A percentile compares a stretch with the other conserved stretches of the same genome.
Conservation (phyloP, 2,329 filamentous ascomycete species). For the Shiraia sp. region DNA sequence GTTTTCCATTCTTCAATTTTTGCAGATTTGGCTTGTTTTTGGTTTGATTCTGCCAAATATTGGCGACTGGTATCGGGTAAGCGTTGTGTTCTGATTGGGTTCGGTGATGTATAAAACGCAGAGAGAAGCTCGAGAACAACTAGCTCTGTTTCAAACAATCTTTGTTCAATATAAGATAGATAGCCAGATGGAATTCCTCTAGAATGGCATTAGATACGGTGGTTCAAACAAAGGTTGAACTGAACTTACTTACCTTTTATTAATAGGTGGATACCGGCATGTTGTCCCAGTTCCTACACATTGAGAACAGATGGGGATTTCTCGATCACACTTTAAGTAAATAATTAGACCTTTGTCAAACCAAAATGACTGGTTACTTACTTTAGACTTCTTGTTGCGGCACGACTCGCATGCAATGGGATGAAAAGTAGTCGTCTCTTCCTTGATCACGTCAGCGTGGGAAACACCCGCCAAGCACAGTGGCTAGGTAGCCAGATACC, state of each 20-base stretch:
- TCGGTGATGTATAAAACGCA: slow-evolving; percentile 12
- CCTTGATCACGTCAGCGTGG: slow-evolving; percentile 6
- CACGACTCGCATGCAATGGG: slow-evolving; percentile 31
- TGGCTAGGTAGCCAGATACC: no score
- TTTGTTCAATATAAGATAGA: slow-evolving; percentile 24
- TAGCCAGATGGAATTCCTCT: slow-evolving; percentile 31
- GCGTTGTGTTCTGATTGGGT: slow-evolving; percentile 9
- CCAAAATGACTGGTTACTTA: slow-evolving; percentile 2
- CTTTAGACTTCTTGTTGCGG: slow-evolving; percentile 32
- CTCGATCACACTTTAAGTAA: slow-evolving; percentile 18
- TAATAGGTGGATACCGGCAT: slow-evolving; percentile 24
- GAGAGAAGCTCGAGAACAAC: slow-evolving; percentile 22
- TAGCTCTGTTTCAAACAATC: slow-evolving; percentile 25
- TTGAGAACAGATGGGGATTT: slow-evolving; percentile 25
- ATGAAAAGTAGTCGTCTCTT: slow-evolving; percentile 13
- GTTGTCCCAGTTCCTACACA: slow-evolving; percentile 9
- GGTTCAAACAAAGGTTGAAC: no score
- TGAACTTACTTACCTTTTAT: slow-evolving; percentile 26
- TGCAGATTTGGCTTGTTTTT: slow-evolving; percentile 20
- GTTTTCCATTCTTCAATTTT: slow-evolving; percentile 28
- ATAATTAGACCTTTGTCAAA: slow-evolving; percentile 3
- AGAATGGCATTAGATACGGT: not conserved
- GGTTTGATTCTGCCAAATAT: slow-evolving; percentile 7
- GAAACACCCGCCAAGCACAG: slow-evolving; percentile 2
- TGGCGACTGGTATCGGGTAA: slow-evolving; percentile 10